Base-by-base conservation (phyloP, 306 rosid genomes). In the Cicer pinnatifidum region DNA sequence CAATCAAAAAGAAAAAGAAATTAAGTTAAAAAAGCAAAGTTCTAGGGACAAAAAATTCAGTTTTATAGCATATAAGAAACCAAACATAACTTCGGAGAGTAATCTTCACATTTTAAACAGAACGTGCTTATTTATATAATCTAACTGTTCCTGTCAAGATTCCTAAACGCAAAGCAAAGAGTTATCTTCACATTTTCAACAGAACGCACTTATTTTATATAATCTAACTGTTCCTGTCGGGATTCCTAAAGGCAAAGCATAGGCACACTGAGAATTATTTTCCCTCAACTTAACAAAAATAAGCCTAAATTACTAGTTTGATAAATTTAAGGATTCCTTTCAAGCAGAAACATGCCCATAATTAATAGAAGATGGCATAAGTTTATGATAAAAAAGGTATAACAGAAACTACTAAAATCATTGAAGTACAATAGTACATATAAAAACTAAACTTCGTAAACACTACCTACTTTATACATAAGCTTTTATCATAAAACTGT, bases 1-100 rank as follows among this genome's bases (percentile, higher is more conserved):
- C 68, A 44, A 28, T 46, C 77, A 58, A 60, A 47, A 59, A 11
- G 44, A 46, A 46, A n/a, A 71, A 11, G 0, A 7, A 19, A 13
- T 43, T n/a, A 7, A 12, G 43, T 45, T 20, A n/a, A 33, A 6
- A 13, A 44, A 37, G 23, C 47, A 61, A 61, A 13, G 15, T 56
- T 61, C 64, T 58, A 59, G 47, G 33, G 8, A 39, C 45, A 47
- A 57, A 67, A 75, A 56, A 39, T 35, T 52, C 6, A 51, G 8
- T 28, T 20, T 53, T 69, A 39, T 7, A 51, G 35, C 35, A 45
- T 44, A n/a, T 7, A 8, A 62, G 41, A 74, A 56, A 43, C 50
- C 20, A 50, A 61, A 48, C 50, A 12, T 11, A 39, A 60, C 39
- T 7, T 12, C 15, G 38, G 66, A 53, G 12, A 53, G 17, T 45